A percentile compares a stretch with the other conserved stretches of the same genome.
Evolutionary conservation across 805 yeast species (phyloP).

Genomic region (Teunomyces lycoperdinae): DNA sequence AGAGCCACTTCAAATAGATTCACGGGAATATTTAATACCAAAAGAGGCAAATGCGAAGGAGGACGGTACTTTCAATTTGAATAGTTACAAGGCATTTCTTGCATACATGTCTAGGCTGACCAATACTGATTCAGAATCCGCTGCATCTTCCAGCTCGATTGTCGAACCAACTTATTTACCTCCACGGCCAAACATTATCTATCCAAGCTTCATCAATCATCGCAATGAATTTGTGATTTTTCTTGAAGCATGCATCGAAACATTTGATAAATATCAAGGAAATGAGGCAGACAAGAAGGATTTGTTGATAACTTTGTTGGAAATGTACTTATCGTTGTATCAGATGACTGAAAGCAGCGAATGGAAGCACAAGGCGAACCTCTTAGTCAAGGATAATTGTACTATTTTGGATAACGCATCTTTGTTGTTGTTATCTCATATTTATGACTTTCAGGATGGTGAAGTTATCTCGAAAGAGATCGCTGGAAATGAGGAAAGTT

Average conservation of each 20-base stretch:
- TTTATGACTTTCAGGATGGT: conserved; percentile 53
- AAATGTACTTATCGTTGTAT: conserved; percentile 57
- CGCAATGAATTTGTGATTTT: conserved; percentile 89
- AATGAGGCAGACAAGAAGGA: conserved; percentile 66
- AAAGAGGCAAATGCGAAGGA: conserved; percentile 9
- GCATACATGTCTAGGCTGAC: conserved; percentile 22
- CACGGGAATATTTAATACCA: background rate
- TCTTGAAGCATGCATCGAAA: conserved; percentile 83
- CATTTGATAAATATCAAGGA: conserved; percentile 76
- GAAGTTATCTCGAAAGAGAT: conserved; percentile 41
- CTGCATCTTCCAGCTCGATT: conserved; percentile 8
- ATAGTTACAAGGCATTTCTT: conserved; percentile 32
- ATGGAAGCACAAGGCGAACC: conserved; percentile 69
- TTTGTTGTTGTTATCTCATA: conserved; percentile 54
- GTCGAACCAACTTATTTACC: conserved; percentile 75
- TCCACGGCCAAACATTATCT: conserved; percentile 84
- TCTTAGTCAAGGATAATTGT: conserved; percentile 46
- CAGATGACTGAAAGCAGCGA: conserved; percentile 27
- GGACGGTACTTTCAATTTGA: conserved; percentile 23
- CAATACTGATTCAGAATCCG: background rate
- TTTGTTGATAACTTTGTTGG: conserved; percentile 74
- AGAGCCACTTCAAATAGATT: background rate
- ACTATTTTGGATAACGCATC: conserved; percentile 53
- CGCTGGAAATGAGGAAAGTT: conserved; percentile 52
- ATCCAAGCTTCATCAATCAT: conserved; percentile 80